A percentile compares a stretch with the other conserved stretches of the same genome.
Conservation (phyloP, 352 stramenopile genomes). For the Pythium graminicola region DNA sequence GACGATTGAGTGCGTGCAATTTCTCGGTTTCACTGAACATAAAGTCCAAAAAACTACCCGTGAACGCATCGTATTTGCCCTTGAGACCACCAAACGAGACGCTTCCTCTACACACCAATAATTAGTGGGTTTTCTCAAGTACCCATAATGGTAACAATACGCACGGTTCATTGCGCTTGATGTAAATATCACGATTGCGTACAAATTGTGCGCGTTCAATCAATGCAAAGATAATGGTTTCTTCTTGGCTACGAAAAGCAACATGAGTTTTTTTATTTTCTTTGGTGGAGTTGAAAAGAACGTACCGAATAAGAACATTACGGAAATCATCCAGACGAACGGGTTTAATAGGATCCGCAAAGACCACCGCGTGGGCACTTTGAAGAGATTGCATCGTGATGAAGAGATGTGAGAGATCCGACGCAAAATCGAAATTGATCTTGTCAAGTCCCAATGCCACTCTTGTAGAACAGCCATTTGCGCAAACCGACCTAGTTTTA, state of each 20-base stretch:
- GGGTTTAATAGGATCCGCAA: slow-evolving; percentile 56
- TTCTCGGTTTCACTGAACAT: slow-evolving; percentile 97
- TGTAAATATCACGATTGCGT: slow-evolving; percentile 94
- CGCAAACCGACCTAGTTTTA: slow-evolving; percentile 17
- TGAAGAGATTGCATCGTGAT: slow-evolving; percentile 29
- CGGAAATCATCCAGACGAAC: slow-evolving; percentile 84
- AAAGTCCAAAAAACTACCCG: slow-evolving; percentile 89
- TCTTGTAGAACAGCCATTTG: slow-evolving; percentile 12
- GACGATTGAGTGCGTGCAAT: slow-evolving; percentile 88
- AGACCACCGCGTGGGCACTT: slow-evolving; percentile 56
- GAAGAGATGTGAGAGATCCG: neutral
- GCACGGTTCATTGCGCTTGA: slow-evolving; percentile 76
- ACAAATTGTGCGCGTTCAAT: slow-evolving; percentile 98
- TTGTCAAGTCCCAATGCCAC: neutral
- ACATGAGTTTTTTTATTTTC: neutral
- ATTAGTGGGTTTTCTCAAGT: neutral
- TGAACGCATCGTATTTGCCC: slow-evolving; percentile 81
- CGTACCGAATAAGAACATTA: slow-evolving; percentile 80
- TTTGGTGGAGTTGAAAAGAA: neutral
- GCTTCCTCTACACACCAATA: slow-evolving; percentile 35
- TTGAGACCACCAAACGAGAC: slow-evolving; percentile 71
- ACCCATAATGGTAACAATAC: neutral
- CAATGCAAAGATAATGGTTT: slow-evolving; percentile 99
- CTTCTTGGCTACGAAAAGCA: slow-evolving; percentile 75
- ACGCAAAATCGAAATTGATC: neutral